Base-by-base conservation (phyloP, 2,329 filamentous ascomycete genomes). In the Alternaria viburni region DNA sequence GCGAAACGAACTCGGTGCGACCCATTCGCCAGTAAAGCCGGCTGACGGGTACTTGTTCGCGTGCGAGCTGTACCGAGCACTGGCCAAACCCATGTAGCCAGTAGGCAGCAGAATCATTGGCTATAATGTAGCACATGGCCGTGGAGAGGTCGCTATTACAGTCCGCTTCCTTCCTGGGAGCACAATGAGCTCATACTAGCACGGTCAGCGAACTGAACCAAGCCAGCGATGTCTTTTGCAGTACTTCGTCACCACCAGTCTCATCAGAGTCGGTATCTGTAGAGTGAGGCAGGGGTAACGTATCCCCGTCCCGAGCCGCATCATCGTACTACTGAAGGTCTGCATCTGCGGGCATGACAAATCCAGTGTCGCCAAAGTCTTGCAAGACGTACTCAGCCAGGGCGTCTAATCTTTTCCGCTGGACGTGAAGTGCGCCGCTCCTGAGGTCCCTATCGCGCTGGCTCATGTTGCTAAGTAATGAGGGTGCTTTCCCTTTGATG, bases 401-500 rank as follows among this genome's bases (percentile, higher is more conserved):
- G 5, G 80, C 80, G 56, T 85, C 83, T 23, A 84, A 64, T 72
- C 84, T 84, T 71, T 80, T 83, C 12, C 83, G 79, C 62, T 86
- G 84, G 21, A 85, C 77, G 41, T 82, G 81, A n/a, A 86, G 74
- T 3, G 80, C 78, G 19, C 82, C 81, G 10, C 75, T 66, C 43
- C 74, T 72, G 61, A 81, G 65, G 61, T 81, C 76, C 46, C 73
- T 74, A 43, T 81, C 76, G n/a, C 72, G 67, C 54, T 76, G 69
- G 62, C 77, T 79, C 73, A 80, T 76, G 30, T 77, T 72, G 69
- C 78, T 81, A 45, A 72, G 72, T 12, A 80, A 72, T 1, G 78
- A 80, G 11, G 73, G 67, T 4, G 75, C 59, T 59, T 71, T 74
- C 23, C 65, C 64, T 25, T 74, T 74, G 17, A 41, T 25, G 10